Percentiles rank a stretch among this genome's conserved stretches.
These are phyloP conservation scores for Melampsora larici-populina DNA, from an alignment of 1,284 basidiomycete genomes.

Conservation along the genomic window DNA sequence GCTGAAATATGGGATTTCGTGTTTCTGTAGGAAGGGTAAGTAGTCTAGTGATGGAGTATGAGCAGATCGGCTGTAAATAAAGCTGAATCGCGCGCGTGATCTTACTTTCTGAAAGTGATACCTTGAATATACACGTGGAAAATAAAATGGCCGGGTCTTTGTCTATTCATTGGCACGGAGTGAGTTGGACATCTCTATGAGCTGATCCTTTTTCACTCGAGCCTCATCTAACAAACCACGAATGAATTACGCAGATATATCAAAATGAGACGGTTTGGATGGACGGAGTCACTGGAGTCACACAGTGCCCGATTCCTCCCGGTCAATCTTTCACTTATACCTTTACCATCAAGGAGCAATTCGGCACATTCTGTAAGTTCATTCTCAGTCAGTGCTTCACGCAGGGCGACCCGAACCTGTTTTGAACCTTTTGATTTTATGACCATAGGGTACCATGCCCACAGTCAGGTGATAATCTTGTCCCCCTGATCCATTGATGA, in stretches of 20 bases:
- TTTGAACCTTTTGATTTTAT: too few relatives aligned
- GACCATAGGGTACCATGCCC: not conserved
- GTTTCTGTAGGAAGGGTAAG: not conserved
- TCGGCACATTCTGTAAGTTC: slow-evolving; percentile 55
- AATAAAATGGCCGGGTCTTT: slow-evolving; percentile 48
- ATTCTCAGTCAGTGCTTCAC: too few relatives aligned
- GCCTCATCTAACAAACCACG: too few relatives aligned
- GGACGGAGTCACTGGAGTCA: slow-evolving; percentile 57
- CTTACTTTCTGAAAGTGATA: slow-evolving; percentile 44
- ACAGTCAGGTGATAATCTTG: not conserved
- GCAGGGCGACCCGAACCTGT: too few relatives aligned
- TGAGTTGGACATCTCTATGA: slow-evolving; percentile 34
- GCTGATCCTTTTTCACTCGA: too few relatives aligned
- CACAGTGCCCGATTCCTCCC: slow-evolving; percentile 60
- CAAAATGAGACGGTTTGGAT: slow-evolving; percentile 50
- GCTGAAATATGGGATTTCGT: not conserved
- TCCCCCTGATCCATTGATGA: too few relatives aligned
- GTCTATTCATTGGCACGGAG: slow-evolving; percentile 52
- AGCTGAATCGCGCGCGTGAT: not conserved
- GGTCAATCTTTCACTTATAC: slow-evolving; percentile 60
- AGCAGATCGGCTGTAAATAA: too few relatives aligned
- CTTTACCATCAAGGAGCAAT: slow-evolving; percentile 54
- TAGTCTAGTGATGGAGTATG: too few relatives aligned
- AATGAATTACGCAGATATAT: not conserved
- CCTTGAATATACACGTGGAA: slow-evolving; percentile 48